These are phyloP conservation scores for Sporothrix brasiliensis DNA, from an alignment of 2,329 filamentous ascomycete species.

Conservation along the genomic window DNA sequence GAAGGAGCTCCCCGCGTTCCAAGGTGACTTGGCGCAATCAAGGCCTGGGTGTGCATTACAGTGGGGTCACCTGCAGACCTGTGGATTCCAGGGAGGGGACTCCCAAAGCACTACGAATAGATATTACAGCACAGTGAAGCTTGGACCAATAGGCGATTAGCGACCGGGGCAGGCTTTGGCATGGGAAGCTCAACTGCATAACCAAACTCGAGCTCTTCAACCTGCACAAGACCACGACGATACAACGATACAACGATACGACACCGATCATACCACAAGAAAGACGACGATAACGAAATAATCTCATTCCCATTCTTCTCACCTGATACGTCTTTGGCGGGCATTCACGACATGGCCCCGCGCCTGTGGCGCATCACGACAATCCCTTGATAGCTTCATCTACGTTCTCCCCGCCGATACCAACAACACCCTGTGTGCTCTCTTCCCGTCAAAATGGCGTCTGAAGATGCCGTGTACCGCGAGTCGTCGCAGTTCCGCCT, in stretches of 20 bases:
- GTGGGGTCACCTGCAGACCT: conserved; percentile 12
- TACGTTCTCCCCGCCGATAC: background rate
- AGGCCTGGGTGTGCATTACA: conserved; percentile 7
- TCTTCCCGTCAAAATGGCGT: conserved; percentile 57
- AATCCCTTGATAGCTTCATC: background rate
- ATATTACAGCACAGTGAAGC: conserved; percentile 18
- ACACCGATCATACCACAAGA: background rate
- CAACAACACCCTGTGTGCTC: background rate
- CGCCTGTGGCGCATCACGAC: conserved; percentile 27
- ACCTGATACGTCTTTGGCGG: background rate
- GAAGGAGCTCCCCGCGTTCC: conserved; percentile 27
- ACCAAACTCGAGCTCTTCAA: background rate
- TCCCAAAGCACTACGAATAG: background rate
- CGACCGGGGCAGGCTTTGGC: conserved; percentile 1
- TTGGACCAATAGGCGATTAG: conserved; percentile 18
- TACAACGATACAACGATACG: background rate
- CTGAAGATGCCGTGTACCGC: conserved; percentile 89
- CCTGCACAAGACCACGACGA: background rate
- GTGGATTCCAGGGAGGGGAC: background rate
- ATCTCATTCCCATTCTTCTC: background rate
- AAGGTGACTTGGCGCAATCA: conserved; percentile 9
- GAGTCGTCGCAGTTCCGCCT: conserved; percentile 86
- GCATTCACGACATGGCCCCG: conserved; percentile 7
- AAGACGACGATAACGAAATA: background rate
- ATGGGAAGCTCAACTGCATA: background rate